Base-by-base conservation (phyloP, 1,139 yeast species). In the Taphrina confusa region DNA sequence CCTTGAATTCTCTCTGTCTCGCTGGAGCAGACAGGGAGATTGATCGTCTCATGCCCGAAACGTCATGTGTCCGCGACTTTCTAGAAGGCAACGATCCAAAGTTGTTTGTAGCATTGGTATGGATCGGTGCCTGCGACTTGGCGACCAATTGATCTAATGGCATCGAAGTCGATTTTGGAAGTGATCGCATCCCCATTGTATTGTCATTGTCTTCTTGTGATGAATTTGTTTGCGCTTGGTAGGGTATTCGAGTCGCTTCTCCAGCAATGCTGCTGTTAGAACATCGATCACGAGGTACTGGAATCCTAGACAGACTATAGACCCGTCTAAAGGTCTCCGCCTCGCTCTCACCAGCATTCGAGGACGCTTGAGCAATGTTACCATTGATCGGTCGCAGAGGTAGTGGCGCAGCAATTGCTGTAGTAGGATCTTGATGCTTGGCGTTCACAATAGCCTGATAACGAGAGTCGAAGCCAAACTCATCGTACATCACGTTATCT, bases 101-200 rank as follows among this genome's bases (percentile, higher is more conserved):
- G 8, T 27, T 45, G 51, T 45, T 30, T 27, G 28, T 27, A 23
- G 14, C 30, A 14, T 20, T 11, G 14, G 22, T 20, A 25, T 42
- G 25, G 47, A 25, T 23, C 4, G 47, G 25, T 9, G 31, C 14
- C 9, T 23, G 47, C 14, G 20, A 9, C 18, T 25, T 27, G 18
- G 47, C 47, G 11, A 42, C n/a, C n/a, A n/a, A 14, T 12, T 23
- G 31, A n/a, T 42, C 33, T 9, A 42, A 18, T 14, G 47, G 47
- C 31, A 42, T 25, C 31, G 47, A 42, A 14, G 47, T 25, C 3
- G 47, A 42, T 23, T 14, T 42, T 27, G 47, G 47, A 30, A 30
- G n/a, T n/a, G n/a, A n/a, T n/a, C n/a, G n/a, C n/a, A n/a, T n/a
- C n/a, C n/a, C n/a, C 9, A 37, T 16, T 18, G 25, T 6, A 22